Conservation (phyloP, 164 flowering plant species). For the Litsea cubeba region DNA sequence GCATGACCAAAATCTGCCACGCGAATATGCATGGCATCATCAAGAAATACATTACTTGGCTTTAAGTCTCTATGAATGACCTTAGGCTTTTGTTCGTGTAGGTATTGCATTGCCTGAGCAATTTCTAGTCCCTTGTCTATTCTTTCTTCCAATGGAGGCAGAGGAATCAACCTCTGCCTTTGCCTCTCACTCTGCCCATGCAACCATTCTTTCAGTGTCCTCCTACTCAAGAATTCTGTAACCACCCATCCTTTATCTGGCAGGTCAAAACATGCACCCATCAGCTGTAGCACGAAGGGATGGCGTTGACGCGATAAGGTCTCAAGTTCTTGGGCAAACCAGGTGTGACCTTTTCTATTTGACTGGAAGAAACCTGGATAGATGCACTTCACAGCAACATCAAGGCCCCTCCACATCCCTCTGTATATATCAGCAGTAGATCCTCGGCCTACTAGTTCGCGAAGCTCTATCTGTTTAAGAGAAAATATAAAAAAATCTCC, state of each 20-base stretch:
- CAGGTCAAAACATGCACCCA: slow-evolving; percentile 64
- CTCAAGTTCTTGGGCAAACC: slow-evolving; percentile 54
- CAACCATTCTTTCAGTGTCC: slow-evolving; percentile 57
- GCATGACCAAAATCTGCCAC: slow-evolving; percentile 78
- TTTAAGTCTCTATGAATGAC: slow-evolving; percentile 60
- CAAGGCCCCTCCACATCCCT: slow-evolving; percentile 57
- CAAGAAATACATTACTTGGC: slow-evolving; percentile 66
- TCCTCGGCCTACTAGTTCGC: slow-evolving; percentile 45
- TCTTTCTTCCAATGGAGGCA: slow-evolving; percentile 47
- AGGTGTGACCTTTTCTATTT: slow-evolving; percentile 30
- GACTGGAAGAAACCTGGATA: slow-evolving; percentile 37
- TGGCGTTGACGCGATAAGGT: slow-evolving; percentile 53
- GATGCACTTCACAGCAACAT: slow-evolving; percentile 68
- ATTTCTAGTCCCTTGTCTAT: slow-evolving; percentile 50
- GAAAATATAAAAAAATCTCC: not conserved
- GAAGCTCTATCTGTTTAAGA: slow-evolving; percentile 40
- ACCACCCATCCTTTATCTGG: slow-evolving; percentile 60
- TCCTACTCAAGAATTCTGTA: slow-evolving; percentile 37
- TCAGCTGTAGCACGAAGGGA: slow-evolving; percentile 49
- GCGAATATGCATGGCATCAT: slow-evolving; percentile 41
- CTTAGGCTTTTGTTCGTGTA: slow-evolving; percentile 57
- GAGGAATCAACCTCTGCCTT: slow-evolving; percentile 30
- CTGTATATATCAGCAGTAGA: slow-evolving; percentile 48
- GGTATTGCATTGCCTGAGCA: slow-evolving; percentile 64
- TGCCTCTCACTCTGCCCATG: slow-evolving; percentile 44